phyloP scores from a whole-genome alignment of 1,139 yeast genomes.

The Spathaspora jeffriesii region DNA sequence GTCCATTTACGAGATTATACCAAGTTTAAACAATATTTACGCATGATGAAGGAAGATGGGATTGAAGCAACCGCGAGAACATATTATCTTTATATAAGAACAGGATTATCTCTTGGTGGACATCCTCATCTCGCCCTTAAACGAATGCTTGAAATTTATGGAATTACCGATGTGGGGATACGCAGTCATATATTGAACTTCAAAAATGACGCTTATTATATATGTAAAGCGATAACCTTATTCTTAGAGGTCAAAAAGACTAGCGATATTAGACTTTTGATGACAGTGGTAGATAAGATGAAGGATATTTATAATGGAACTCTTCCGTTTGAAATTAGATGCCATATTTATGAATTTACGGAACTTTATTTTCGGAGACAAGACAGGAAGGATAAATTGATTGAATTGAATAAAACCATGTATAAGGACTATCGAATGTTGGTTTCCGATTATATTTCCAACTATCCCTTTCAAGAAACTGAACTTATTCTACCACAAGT shows the following conservation, averaged over 20 bases:
- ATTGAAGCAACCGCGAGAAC: slow-evolving; percentile 7
- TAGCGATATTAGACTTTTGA: not conserved
- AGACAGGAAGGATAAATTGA: not conserved
- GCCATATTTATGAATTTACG: not conserved
- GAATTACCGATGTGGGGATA: not conserved
- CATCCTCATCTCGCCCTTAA: not conserved
- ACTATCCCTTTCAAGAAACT: slow-evolving; percentile 3
- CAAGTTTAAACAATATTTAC: not conserved
- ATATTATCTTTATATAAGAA: slow-evolving; percentile 4
- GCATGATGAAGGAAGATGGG: slow-evolving; percentile 4
- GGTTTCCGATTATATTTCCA: not conserved
- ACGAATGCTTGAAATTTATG: not conserved
- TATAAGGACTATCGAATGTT: not conserved
- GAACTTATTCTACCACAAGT: not conserved
- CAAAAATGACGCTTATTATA: not conserved
- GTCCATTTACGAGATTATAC: not conserved
- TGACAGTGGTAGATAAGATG: not conserved
- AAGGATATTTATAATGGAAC: not conserved
- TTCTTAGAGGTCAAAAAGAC: not conserved
- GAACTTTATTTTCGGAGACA: not conserved
- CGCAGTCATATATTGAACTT: not conserved
- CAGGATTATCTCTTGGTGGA: not conserved
- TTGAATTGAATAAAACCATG: not conserved
- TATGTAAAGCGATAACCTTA: not conserved
- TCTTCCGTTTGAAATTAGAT: not conserved